Evolutionary conservation across 2,329 filamentous ascomycete genomes (phyloP).

Genomic region (Neodidymelliopsis sp.): DNA sequence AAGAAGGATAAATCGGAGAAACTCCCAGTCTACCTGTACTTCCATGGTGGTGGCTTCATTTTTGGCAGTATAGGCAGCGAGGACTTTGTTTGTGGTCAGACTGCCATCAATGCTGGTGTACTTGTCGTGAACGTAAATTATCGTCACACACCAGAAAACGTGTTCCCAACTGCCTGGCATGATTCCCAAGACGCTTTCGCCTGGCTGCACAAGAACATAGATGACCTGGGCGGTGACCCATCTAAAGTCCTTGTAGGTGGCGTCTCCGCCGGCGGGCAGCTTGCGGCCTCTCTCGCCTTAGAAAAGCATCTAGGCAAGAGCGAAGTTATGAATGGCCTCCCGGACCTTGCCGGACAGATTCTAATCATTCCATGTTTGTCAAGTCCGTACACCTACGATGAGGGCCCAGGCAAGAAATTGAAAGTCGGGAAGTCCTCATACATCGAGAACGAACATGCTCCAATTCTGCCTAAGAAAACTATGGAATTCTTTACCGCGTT

Average conservation of each 20-base stretch:
- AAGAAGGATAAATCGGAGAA: slow-evolving; percentile 39
- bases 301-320: slow-evolving; percentile 55
- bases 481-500: slow-evolving; percentile 44
- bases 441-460: slow-evolving; percentile 56
- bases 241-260: slow-evolving; percentile 59
- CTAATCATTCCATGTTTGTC: slow-evolving; percentile 52
- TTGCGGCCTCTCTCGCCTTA: slow-evolving; percentile 55
- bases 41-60: slow-evolving; percentile 64
- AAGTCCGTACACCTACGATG: slow-evolving; percentile 43
- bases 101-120: slow-evolving; percentile 53
- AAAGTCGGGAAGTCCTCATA: slow-evolving; percentile 52
- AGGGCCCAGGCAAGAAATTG: slow-evolving; percentile 49
- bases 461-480: slow-evolving; percentile 53
- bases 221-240: slow-evolving; percentile 50
- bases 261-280: slow-evolving; percentile 60
- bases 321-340: slow-evolving; percentile 33
- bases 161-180: slow-evolving; percentile 61
- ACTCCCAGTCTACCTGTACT: slow-evolving; percentile 59
- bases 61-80: slow-evolving; percentile 63
- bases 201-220: slow-evolving; percentile 60
- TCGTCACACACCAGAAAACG: slow-evolving; percentile 63
- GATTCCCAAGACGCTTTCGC: slow-evolving; percentile 63
- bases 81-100: slow-evolving; percentile 59
- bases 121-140: slow-evolving; percentile 65
- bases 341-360: slow-evolving; percentile 57